Evolutionary conservation across 306 rosid genomes (phyloP).

Genomic region (Begonia peltatifolia): DNA sequence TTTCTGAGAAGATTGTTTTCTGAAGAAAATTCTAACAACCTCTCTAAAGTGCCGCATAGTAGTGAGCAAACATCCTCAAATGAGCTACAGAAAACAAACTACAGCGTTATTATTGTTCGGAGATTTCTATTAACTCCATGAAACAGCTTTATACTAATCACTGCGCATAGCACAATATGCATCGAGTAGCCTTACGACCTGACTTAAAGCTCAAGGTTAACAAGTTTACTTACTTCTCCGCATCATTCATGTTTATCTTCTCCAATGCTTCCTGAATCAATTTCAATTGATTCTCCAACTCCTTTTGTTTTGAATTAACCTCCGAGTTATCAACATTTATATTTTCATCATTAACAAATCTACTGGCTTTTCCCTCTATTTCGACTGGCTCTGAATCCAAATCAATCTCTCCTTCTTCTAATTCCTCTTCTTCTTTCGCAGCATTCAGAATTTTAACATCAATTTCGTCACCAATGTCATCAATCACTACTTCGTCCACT

Average conservation of each 20-base stretch:
- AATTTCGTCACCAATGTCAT: slow-evolving; percentile 26
- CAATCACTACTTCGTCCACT: slow-evolving; percentile 19
- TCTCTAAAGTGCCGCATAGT: slow-evolving; percentile 27
- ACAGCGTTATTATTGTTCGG: not conserved
- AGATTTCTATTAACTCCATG: no score
- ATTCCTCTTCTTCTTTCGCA: slow-evolving; percentile 82
- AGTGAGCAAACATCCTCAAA: slow-evolving; percentile 44
- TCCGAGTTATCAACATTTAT: slow-evolving; percentile 13
- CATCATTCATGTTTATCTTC: slow-evolving; percentile 34
- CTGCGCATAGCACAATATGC: no score
- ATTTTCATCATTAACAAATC: slow-evolving; percentile 6
- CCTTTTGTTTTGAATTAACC: slow-evolving; percentile 12
- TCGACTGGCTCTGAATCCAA: slow-evolving; percentile 40
- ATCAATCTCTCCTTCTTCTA: slow-evolving; percentile 99
- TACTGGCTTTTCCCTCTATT: slow-evolving; percentile 2
- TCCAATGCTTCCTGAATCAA: slow-evolving; percentile 30
- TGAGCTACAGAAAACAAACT: slow-evolving; percentile 46
- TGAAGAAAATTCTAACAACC: slow-evolving; percentile 26
- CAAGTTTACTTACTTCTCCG: slow-evolving; percentile 60
- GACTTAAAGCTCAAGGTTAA: slow-evolving; percentile 11
- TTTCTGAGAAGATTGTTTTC: slow-evolving; percentile 22
- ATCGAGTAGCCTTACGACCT: not conserved
- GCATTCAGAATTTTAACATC: slow-evolving; percentile 21
- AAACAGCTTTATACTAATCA: no score
- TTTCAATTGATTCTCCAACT: slow-evolving; percentile 18